Conservation (phyloP, 2,329 filamentous ascomycete genomes). For the Teratosphaeria zuluensis region DNA sequence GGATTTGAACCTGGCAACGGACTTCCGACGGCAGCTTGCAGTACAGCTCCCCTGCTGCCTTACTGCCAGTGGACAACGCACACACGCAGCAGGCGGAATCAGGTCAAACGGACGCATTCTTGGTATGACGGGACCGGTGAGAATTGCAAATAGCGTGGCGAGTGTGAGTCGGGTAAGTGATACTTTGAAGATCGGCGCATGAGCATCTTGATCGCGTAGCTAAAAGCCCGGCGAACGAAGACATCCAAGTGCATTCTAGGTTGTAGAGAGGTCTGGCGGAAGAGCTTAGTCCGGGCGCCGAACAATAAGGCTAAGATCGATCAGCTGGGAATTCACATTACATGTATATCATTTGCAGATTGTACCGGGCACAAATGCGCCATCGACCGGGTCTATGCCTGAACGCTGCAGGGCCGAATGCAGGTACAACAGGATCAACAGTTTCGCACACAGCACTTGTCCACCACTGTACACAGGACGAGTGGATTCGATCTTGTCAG, state of each 20-base stretch:
- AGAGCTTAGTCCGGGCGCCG: not conserved
- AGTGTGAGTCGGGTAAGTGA: not conserved
- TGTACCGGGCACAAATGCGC: not conserved
- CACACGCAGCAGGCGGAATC: conserved; percentile 8
- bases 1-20: conserved; percentile 9
- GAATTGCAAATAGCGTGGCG: not conserved
- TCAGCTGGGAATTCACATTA: not conserved
- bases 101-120: conserved; percentile 14
- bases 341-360: not conserved
- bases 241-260: not conserved
- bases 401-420: not conserved
- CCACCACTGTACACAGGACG: not conserved
- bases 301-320: not conserved
- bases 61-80: conserved; percentile 10
- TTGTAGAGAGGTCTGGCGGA: not conserved
- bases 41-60: conserved; percentile 5
- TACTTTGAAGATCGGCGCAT: not conserved
- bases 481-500: conserved; percentile 1
- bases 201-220: too few relatives aligned
- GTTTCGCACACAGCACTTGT: not conserved
- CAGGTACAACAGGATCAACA: conserved; percentile 4
- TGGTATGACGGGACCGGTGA: conserved; percentile 4
- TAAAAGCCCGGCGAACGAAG: not conserved
- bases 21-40: conserved; percentile 16
- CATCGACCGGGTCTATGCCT: conserved; percentile 2